Conservation (phyloP, 2,329 filamentous ascomycete species). For the Tolypocladium guangdongense region DNA sequence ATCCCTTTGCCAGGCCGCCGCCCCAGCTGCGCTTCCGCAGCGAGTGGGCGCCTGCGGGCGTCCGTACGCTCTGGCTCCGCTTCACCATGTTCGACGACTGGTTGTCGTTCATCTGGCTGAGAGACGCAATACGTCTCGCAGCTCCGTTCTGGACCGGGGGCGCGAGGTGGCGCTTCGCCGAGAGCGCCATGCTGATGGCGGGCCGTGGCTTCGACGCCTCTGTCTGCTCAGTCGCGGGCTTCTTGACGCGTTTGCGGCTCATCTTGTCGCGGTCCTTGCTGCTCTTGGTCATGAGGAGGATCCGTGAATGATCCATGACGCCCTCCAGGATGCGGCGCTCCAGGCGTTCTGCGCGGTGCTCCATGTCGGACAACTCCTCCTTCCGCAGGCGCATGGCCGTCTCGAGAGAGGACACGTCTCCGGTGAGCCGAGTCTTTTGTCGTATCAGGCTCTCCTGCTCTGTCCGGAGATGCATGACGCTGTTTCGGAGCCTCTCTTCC, state of each 20-base stretch:
- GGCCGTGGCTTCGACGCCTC: conserved; percentile 15
- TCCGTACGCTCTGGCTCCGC: conserved; percentile 69
- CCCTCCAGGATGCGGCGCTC: conserved; percentile 91
- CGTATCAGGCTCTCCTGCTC: conserved; percentile 67
- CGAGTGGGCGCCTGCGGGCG: conserved; percentile 33
- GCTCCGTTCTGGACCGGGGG: conserved; percentile 40
- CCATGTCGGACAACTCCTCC: conserved; percentile 87
- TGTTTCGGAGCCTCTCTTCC: conserved; percentile 40
- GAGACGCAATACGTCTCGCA: conserved; percentile 73
- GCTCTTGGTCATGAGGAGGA: conserved; percentile 69
- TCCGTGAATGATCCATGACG: conserved; percentile 89
- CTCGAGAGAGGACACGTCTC: conserved; percentile 83
- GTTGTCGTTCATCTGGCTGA: conserved; percentile 82
- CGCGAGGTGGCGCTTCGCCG: conserved; percentile 36
- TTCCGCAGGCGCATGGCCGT: conserved; percentile 80
- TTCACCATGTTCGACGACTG: conserved; percentile 53
- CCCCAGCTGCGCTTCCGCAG: conserved; percentile 63
- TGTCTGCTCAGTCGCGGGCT: conserved; percentile 18
- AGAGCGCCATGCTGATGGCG: conserved; percentile 43
- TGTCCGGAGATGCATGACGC: conserved; percentile 45
- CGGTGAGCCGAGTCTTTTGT: conserved; percentile 69
- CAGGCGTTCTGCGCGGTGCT: conserved; percentile 73
- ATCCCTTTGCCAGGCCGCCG: conserved; percentile 35
- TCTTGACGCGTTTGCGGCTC: conserved; percentile 46
- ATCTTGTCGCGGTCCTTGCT: conserved; percentile 41